A percentile compares a stretch with the other conserved stretches of the same genome.
Evolutionary conservation across 192 early-diverging fungal genomes (phyloP).

Genomic region (Polychytrium aggregatum): DNA sequence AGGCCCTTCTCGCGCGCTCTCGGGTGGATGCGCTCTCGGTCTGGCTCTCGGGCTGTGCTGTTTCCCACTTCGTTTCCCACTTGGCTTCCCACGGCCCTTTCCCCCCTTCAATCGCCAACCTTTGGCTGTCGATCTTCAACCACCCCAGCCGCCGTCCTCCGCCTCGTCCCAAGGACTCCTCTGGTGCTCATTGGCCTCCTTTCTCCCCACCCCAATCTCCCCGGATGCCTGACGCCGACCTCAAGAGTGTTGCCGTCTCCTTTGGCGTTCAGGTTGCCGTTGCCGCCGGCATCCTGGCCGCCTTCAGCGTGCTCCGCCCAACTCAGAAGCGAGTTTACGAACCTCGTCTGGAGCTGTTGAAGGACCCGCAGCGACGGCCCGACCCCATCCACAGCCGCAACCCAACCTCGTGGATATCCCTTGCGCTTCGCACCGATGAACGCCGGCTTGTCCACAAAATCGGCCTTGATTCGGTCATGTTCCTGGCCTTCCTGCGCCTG

Average conservation of each 20-base stretch:
- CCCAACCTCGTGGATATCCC: constrained; percentile 24
- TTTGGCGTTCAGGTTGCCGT: constrained; percentile 11
- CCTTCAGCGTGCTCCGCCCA: constrained; percentile 29
- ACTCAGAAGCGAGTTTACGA: constrained; percentile 31
- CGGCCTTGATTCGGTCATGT: constrained; percentile 38
- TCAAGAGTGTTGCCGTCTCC: constrained; percentile 6
- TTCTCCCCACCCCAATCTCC: too few relatives aligned
- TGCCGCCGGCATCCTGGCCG: constrained; percentile 20
- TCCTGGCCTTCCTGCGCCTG: constrained; percentile 27
- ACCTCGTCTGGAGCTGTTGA: constrained; percentile 26
- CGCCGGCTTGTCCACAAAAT: constrained; percentile 16
- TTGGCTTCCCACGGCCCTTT: too few relatives aligned
- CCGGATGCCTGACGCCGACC: too few relatives aligned
- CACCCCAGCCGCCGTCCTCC: too few relatives aligned
- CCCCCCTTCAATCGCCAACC: too few relatives aligned
- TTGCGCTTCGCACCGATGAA: constrained; percentile 18
- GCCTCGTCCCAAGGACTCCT: too few relatives aligned
- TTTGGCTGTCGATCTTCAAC: too few relatives aligned
- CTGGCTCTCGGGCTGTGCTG: too few relatives aligned
- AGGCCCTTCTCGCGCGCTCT: too few relatives aligned
- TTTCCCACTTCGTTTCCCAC: too few relatives aligned
- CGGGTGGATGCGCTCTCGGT: too few relatives aligned
- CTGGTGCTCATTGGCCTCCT: too few relatives aligned
- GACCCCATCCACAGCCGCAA: constrained; percentile 4
- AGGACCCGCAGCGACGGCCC: constrained; percentile 20